Evolutionary conservation across 2,329 filamentous ascomycete species (phyloP), one percentile per base, ranked within the genome.

Genomic region (Phaeophleospora eucalypticola): DNA sequence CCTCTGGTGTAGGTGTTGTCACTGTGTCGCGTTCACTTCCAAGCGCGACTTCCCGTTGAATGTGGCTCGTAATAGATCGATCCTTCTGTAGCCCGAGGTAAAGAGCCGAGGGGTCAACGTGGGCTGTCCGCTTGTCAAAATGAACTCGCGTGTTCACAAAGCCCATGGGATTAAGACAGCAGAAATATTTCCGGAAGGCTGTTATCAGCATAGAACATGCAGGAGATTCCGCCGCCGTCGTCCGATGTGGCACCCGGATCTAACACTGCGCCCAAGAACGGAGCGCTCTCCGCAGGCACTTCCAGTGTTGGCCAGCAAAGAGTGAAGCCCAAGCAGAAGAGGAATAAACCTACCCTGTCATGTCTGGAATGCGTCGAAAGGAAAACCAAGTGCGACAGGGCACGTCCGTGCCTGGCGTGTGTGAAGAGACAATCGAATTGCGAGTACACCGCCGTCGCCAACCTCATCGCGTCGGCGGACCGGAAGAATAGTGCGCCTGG

Each of bases 371-470:
- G 87, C 62, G 87, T 90, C 17, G 85, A 89, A 68, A 76, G 86
- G 57, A 90, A 90, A 70, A 90, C 86, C 18, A 90, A 90, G 83
- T 90, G 86, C 64, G 86, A 90, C 66, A 77, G 86, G 62, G 83
- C 79, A 33, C 73, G 86, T 58, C 87, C 86, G 33, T 68, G 63
- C 58, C 57, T 72, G 38, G 65, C 66, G 75, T 85, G 84, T 65
- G 82, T 88, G 59, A 90, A 89, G 68, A 75, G 87, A 36, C 84
- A 89, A 63, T 86, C 84, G 0, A 76, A 80, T 55, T 91, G 87
- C 68, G 78, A 77, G 66, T 90, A 90, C 70, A 86, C 84, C 0
- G 79, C 81, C 41, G 83, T 89, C 21, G 87, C 87, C 37, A 87
- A 89, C 62, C 71, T 89, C 33, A 78, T 90, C 36, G 72, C 71